These are phyloP conservation scores for Sclerotinia trifoliorum DNA, from an alignment of 2,329 filamentous ascomycete species.

Conservation along the genomic window DNA sequence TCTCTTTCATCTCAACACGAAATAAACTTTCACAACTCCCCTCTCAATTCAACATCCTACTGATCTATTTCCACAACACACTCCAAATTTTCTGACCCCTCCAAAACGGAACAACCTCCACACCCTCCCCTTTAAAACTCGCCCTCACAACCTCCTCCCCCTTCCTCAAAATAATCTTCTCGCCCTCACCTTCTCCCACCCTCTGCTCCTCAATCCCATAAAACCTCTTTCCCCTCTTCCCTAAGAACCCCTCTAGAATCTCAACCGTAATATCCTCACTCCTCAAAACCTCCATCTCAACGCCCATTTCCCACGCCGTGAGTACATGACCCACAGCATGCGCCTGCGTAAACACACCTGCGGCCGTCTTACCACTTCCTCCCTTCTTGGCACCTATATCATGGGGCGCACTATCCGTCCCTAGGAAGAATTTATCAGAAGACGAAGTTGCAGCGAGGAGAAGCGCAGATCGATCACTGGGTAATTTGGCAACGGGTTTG, in stretches of 20 bases:
- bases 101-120: conserved; percentile 16
- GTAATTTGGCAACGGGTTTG: conserved; percentile 47
- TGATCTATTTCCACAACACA: conserved; percentile 8
- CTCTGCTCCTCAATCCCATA: conserved; percentile 1
- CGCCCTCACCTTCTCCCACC: neutral
- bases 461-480: conserved; percentile 50
- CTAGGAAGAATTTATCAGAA: conserved; percentile 66
- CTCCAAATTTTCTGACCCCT: conserved; percentile 23
- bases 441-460: conserved; percentile 55
- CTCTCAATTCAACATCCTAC: too few relatives aligned
- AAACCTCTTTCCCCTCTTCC: conserved; percentile 13
- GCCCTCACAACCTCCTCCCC: conserved; percentile 11
- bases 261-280: conserved; percentile 6
- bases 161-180: conserved; percentile 21
- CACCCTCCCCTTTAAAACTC: conserved; percentile 8
- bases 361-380: conserved; percentile 46
- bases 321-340: conserved; percentile 18
- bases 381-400: conserved; percentile 58
- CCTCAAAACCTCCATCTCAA: conserved; percentile 12
- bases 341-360: conserved; percentile 77
- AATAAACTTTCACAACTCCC: too few relatives aligned
- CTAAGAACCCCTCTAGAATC: conserved; percentile 19
- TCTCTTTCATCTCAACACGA: too few relatives aligned
- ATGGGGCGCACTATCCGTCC: conserved; percentile 63
- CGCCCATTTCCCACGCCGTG: conserved; percentile 1